phyloP scores from a whole-genome alignment of 768 basidiomycete species.

The Guyanaporus albipodus region DNA sequence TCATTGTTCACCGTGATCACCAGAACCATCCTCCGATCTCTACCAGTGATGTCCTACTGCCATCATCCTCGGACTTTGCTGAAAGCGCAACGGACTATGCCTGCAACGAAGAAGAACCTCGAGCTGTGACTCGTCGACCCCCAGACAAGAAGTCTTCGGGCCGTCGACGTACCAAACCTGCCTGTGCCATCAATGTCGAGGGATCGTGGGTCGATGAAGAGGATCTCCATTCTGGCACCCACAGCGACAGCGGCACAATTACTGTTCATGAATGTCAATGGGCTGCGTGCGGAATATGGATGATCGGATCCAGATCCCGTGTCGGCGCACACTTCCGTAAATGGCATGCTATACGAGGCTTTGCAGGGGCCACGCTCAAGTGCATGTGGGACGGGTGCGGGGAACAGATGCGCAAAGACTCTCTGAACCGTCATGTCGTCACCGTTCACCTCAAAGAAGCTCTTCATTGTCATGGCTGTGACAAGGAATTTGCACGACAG shows the following conservation, averaged over 20 bases:
- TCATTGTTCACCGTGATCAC: too few relatives aligned
- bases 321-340: slow-evolving; percentile 3
- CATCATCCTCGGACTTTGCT: too few relatives aligned
- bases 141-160: not conserved
- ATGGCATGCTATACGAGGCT: not conserved
- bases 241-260: not conserved
- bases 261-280: slow-evolving; percentile 7
- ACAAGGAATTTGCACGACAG: not conserved
- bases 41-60: not conserved
- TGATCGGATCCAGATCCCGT: not conserved
- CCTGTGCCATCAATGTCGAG: not conserved
- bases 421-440: slow-evolving; percentile 5
- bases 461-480: slow-evolving; percentile 2
- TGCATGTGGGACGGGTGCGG: slow-evolving; percentile 5
- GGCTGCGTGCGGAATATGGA: slow-evolving; percentile 6
- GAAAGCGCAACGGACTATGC: not conserved
- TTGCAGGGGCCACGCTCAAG: too few relatives aligned
- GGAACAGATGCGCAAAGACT: not conserved
- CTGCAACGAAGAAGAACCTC: not conserved
- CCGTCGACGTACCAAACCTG: not conserved
- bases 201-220: slow-evolving; percentile 5
- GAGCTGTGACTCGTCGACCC: not conserved
- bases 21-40: not conserved
- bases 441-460: slow-evolving; percentile 1
- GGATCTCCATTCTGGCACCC: not conserved